Evolutionary conservation across 805 yeast species (phyloP).

Genomic region (Yamadazyma laniorum): DNA sequence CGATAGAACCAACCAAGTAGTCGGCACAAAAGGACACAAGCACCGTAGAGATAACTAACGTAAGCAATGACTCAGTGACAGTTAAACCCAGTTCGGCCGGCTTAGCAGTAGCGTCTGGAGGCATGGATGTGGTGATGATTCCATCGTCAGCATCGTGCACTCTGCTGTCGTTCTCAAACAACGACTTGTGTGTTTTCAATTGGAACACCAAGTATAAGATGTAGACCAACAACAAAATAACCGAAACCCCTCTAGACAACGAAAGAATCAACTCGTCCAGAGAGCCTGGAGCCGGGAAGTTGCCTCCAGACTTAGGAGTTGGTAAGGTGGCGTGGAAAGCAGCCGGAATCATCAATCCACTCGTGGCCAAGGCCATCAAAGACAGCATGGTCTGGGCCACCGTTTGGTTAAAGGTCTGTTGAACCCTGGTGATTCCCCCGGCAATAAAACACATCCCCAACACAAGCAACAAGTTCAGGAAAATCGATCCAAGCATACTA

Average conservation of each 20-base stretch:
- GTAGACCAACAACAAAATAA: slow-evolving; percentile 75
- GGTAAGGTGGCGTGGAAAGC: slow-evolving; percentile 83
- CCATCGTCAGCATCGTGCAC: slow-evolving; percentile 32
- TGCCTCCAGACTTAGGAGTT: slow-evolving; percentile 27
- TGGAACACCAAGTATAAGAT: slow-evolving; percentile 82
- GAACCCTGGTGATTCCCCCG: slow-evolving; percentile 85
- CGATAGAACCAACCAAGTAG: slow-evolving; percentile 89
- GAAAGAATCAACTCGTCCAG: slow-evolving; percentile 55
- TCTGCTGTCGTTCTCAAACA: slow-evolving; percentile 57
- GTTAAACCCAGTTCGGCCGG: slow-evolving; percentile 37
- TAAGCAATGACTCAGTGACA: slow-evolving; percentile 51
- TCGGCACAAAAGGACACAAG: slow-evolving; percentile 91
- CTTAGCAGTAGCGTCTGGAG: slow-evolving; percentile 16
- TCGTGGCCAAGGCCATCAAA: slow-evolving; percentile 83
- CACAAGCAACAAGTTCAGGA: slow-evolving; percentile 84
- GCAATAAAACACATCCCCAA: slow-evolving; percentile 93
- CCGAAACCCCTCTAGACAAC: slow-evolving; percentile 81
- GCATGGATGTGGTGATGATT: slow-evolving; percentile 29
- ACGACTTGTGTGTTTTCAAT: slow-evolving; percentile 74
- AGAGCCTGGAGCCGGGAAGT: slow-evolving; percentile 40
- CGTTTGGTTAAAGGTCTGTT: slow-evolving; percentile 89
- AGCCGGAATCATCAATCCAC: slow-evolving; percentile 90
- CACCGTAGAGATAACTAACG: slow-evolving; percentile 65
- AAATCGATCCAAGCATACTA: slow-evolving; percentile 91
- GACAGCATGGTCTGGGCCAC: slow-evolving; percentile 98